Conservation (phyloP, 345 rosid genomes). For the Boechera divaricarpa region DNA sequence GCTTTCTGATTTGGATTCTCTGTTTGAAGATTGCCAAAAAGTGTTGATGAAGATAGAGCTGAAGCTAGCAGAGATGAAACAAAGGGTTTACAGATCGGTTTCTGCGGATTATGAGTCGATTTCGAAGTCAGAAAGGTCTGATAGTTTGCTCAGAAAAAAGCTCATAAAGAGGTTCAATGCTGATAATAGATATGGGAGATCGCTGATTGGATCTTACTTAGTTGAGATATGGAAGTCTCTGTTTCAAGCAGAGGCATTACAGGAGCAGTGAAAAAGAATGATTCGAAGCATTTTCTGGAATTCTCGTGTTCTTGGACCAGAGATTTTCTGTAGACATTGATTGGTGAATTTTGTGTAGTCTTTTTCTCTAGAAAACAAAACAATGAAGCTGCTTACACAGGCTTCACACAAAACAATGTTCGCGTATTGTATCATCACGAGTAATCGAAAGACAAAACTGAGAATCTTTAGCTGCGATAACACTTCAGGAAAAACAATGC, state of each 20-base stretch:
- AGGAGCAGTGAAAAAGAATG: background rate
- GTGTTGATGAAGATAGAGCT: constrained; percentile 33
- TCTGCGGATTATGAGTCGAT: constrained; percentile 26
- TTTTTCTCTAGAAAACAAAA: background rate
- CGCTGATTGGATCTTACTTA: constrained; percentile 21
- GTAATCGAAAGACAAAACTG: background rate
- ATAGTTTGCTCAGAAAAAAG: background rate
- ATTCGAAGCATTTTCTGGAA: background rate
- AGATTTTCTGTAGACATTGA: background rate
- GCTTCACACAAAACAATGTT: background rate
- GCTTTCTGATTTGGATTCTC: constrained; percentile 18
- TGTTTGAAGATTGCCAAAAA: constrained; percentile 28
- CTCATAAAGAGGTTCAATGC: background rate
- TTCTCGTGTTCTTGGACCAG: constrained; percentile 16
- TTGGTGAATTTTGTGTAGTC: constrained; percentile 9
- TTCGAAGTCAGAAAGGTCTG: constrained; percentile 22
- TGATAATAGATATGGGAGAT: constrained; percentile 13
- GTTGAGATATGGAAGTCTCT: constrained; percentile 29
- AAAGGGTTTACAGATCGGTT: constrained; percentile 15
- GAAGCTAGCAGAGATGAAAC: constrained; percentile 32
- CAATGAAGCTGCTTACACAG: constrained; percentile 2
- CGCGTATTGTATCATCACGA: background rate
- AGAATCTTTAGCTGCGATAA: too few species aligned
- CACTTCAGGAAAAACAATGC: background rate
- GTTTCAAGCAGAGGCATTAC: constrained; percentile 11